phyloP scores from a whole-genome alignment of 139 green algal genomes.

The Coccomyxa sp. region DNA sequence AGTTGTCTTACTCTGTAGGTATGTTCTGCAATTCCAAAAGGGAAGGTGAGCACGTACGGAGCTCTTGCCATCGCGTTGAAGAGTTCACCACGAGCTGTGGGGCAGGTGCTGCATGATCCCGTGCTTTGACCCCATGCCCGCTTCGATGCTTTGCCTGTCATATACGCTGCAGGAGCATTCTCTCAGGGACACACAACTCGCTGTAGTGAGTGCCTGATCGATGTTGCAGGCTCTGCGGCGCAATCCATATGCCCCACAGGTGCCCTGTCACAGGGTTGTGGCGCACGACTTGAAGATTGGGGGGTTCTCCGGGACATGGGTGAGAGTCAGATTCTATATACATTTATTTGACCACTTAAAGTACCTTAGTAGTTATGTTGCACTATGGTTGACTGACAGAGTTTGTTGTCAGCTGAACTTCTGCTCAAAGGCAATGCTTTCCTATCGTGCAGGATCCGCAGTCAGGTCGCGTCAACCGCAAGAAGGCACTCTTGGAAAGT shows the following conservation, averaged over 20 bases:
- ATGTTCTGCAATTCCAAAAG: constrained; percentile 56
- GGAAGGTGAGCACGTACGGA: constrained; percentile 71
- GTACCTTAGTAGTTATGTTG: too few relatives aligned
- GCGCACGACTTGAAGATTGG: constrained; percentile 54
- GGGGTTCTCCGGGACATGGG: constrained; percentile 43
- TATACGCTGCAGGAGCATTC: background rate
- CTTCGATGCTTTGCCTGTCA: background rate
- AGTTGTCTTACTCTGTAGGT: constrained; percentile 19
- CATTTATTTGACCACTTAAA: too few relatives aligned
- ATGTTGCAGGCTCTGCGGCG: constrained; percentile 54
- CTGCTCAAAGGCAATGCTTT: too few relatives aligned
- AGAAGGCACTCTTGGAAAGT: too few relatives aligned
- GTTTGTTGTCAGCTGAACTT: too few relatives aligned
- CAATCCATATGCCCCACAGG: constrained; percentile 68
- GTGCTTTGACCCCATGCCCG: background rate
- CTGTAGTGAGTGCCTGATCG: background rate
- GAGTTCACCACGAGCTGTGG: constrained; percentile 56
- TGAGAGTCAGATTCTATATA: background rate
- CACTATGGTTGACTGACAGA: too few relatives aligned
- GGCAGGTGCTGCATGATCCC: constrained; percentile 39
- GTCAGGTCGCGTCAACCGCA: too few relatives aligned
- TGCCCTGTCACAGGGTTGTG: constrained; percentile 79
- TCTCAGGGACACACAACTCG: background rate
- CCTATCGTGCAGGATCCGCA: too few relatives aligned
- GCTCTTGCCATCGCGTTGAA: constrained; percentile 49